Base-by-base conservation (phyloP, 1,139 yeast species). In the Suhomyces wounanorum region DNA sequence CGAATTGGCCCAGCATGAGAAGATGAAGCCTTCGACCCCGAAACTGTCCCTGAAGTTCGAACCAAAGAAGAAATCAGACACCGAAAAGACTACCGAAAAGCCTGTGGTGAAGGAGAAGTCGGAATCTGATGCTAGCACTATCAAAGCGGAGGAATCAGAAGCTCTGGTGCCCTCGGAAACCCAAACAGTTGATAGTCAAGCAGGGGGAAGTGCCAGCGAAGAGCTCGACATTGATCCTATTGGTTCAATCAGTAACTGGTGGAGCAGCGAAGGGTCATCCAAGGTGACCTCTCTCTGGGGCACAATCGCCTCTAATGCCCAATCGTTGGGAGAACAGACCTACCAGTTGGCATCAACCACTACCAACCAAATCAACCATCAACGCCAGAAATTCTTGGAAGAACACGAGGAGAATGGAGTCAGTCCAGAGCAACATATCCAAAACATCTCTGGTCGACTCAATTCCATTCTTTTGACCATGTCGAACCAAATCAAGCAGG, bases 251-350 rank as follows among this genome's bases (percentile, higher is more conserved):
- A 76, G 95, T 7, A 83, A 78, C 48, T 92, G 98, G 97, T 89
- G 91, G 89, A 81, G 82, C 5, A 75, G 75, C 3, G 85, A 84
- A 48, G 97, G 96, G 0, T 83, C 95, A 1, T 78, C 81, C 5
- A 87, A 87, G 39, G 95, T 90, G 3, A 81, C 87, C 3, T 81
- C 83, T 6, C 59, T 87, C 13, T 85, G 90, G 90, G 87, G 83
- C 1, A 73, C 84, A 8, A 78, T 77, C 39, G 63, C 82, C 4
- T 65, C 74, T 43, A 77, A 76, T 56, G 81, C 81, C 7, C 73
- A 71, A 44, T 69, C 65, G 25, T 50, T 77, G 28, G 66, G 75
- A 28, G 81, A 77, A 60, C 68, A 72, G 33, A 75, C 81, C 1
- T 77, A 67, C 56, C 77, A 77, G 53, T 56, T 76, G 40, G 81